These are phyloP conservation scores for Saccharomyces mikatae DNA, from an alignment of 805 yeast genomes.

Conservation along the genomic window DNA sequence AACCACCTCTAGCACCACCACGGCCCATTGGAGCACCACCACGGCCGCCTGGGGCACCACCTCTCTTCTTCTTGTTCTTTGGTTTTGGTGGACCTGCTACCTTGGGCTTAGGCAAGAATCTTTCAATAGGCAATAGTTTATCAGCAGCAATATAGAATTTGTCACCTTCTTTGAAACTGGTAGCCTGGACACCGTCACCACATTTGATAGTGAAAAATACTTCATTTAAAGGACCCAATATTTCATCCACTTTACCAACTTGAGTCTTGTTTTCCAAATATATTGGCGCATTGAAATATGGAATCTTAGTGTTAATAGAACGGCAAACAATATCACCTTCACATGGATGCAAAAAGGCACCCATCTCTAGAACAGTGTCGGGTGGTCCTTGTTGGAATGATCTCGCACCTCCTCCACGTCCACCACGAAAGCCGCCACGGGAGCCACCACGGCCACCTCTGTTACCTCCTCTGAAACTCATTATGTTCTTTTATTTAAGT, in stretches of 20 bases:
- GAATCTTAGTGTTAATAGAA: slow-evolving; percentile 87
- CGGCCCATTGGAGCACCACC: slow-evolving; percentile 30
- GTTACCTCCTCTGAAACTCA: slow-evolving; percentile 37
- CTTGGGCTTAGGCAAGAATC: slow-evolving; percentile 96
- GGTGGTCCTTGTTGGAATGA: slow-evolving; percentile 89
- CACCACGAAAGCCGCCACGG: slow-evolving; percentile 34
- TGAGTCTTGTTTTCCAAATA: slow-evolving; percentile 92
- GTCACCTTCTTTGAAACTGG: slow-evolving; percentile 90
- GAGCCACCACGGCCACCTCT: slow-evolving; percentile 35
- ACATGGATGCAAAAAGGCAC: slow-evolving; percentile 81
- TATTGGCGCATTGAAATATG: slow-evolving; percentile 98
- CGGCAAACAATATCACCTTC: slow-evolving; percentile 97
- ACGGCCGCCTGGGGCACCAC: slow-evolving; percentile 41
- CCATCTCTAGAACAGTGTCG: slow-evolving; percentile 90
- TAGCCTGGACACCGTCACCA: slow-evolving; percentile 90
- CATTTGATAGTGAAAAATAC: slow-evolving; percentile 97
- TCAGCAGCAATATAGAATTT: slow-evolving; percentile 93
- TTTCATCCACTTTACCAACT: slow-evolving; percentile 96
- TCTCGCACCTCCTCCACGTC: slow-evolving; percentile 56
- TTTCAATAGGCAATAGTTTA: slow-evolving; percentile 87
- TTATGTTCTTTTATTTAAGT: slow-evolving; percentile 7
- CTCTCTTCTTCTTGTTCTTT: slow-evolving; percentile 57
- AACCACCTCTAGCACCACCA: slow-evolving; percentile 34
- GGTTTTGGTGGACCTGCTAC: slow-evolving; percentile 75
- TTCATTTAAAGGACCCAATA: slow-evolving; percentile 93